Percentiles rank a stretch among this genome's conserved stretches.
Evolutionary conservation across 2,329 filamentous ascomycete species (phyloP).

Genomic region (Passalora sequoiae): DNA sequence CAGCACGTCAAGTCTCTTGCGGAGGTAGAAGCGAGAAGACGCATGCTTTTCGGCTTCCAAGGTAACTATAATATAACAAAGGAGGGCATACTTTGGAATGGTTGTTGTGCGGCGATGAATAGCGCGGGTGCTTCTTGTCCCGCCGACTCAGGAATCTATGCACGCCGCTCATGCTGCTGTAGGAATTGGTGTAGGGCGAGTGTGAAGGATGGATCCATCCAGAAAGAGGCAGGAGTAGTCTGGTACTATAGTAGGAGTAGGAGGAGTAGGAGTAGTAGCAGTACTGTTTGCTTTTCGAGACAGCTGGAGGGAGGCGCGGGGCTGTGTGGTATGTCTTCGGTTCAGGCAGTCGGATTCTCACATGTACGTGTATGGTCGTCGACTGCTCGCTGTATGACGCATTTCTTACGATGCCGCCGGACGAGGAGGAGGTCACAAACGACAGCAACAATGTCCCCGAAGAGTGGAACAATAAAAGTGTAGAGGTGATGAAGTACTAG

Average conservation of each 20-base stretch:
- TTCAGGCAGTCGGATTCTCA: too few species aligned
- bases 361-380: neutral
- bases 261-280: neutral
- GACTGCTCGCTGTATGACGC: too few species aligned
- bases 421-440: neutral
- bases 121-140: constrained; percentile 47
- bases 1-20: neutral
- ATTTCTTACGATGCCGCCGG: neutral
- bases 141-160: constrained; percentile 66
- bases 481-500: too few species aligned
- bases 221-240: constrained; percentile 1
- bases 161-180: constrained; percentile 43
- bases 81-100: constrained; percentile 20
- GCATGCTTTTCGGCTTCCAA: too few species aligned
- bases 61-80: too few species aligned
- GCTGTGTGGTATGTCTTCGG: neutral
- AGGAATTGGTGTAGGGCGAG: neutral
- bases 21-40: neutral
- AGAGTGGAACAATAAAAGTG: too few species aligned
- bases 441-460: too few species aligned
- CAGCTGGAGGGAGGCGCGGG: neutral
- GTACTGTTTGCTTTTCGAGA: neutral
- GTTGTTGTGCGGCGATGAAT: constrained; percentile 18
- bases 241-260: neutral
- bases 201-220: neutral